Percentiles rank a stretch among this genome's conserved stretches.
phyloP scores from a whole-genome alignment of 169 alveolate genomes.

The Plasmodium gallinaceum region DNA sequence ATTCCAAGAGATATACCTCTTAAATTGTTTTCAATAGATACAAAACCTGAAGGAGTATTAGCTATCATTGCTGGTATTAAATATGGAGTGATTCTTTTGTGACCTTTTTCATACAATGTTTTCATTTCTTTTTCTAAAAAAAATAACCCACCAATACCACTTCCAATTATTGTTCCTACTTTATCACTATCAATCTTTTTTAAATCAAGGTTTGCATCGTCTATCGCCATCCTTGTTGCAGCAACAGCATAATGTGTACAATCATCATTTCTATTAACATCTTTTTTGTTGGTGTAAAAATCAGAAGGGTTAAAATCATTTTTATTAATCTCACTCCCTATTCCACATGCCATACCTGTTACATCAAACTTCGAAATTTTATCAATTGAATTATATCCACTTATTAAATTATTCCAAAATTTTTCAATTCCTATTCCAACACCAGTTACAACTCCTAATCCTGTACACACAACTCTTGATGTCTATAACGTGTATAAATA shows the following conservation, averaged over 20 bases:
- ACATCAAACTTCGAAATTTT: slow-evolving; percentile 80
- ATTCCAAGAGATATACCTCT: slow-evolving; percentile 83
- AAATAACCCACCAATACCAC: slow-evolving; percentile 84
- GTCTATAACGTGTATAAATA: slow-evolving; percentile 19
- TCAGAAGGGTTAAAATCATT: slow-evolving; percentile 77
- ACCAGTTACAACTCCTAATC: slow-evolving; percentile 82
- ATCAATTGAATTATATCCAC: slow-evolving; percentile 80
- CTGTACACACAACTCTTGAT: slow-evolving; percentile 84
- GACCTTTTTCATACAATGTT: slow-evolving; percentile 77
- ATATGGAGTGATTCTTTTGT: slow-evolving; percentile 79
- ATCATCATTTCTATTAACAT: slow-evolving; percentile 82
- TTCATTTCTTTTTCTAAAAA: slow-evolving; percentile 80
- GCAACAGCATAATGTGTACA: slow-evolving; percentile 84
- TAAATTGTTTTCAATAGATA: slow-evolving; percentile 81
- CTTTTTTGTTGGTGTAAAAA: slow-evolving; percentile 80
- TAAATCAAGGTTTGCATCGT: slow-evolving; percentile 79
- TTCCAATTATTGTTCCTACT: slow-evolving; percentile 82
- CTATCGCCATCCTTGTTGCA: slow-evolving; percentile 82
- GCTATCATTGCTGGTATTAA: slow-evolving; percentile 86
- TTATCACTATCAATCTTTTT: slow-evolving; percentile 71
- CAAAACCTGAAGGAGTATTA: slow-evolving; percentile 83
- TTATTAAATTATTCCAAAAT: slow-evolving; percentile 79
- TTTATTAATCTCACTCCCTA: slow-evolving; percentile 78
- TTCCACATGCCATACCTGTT: slow-evolving; percentile 83
- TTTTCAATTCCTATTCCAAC: slow-evolving; percentile 81